Evolutionary conservation across 2,329 filamentous ascomycete species (phyloP).

Genomic region (Claviceps spartinae): DNA sequence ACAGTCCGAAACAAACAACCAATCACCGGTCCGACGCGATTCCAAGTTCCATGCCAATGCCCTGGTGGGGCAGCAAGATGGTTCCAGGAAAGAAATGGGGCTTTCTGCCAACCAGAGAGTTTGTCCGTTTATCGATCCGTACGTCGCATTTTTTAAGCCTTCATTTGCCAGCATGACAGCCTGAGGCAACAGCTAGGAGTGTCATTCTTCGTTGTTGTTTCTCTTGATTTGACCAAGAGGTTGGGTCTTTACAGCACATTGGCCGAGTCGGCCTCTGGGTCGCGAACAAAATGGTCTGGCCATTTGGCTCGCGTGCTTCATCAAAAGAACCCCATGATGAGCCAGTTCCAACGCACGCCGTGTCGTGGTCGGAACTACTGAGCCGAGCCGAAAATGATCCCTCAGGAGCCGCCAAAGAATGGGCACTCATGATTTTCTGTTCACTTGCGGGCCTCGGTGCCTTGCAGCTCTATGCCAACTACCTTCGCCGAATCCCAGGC

Average conservation of each 20-base stretch:
- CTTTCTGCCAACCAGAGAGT: too few relatives aligned
- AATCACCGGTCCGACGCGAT: too few relatives aligned
- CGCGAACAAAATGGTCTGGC: conserved; percentile 27
- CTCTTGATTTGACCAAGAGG: not conserved
- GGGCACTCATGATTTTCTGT: conserved; percentile 25
- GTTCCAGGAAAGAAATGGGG: too few relatives aligned
- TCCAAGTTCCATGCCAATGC: too few relatives aligned
- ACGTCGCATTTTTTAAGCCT: too few relatives aligned
- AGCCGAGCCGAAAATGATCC: conserved; percentile 13
- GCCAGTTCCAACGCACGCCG: conserved; percentile 12
- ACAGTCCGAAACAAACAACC: too few relatives aligned
- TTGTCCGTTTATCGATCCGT: too few relatives aligned
- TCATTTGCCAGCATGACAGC: not conserved
- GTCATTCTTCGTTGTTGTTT: too few relatives aligned
- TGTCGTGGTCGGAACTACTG: conserved; percentile 28
- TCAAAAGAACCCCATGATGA: conserved; percentile 12
- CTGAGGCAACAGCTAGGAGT: not conserved
- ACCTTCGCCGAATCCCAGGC: conserved; percentile 72
- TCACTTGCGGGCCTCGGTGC: conserved; percentile 25
- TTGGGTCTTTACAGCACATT: not conserved
- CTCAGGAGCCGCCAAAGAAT: conserved; percentile 24
- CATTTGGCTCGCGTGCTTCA: conserved; percentile 20
- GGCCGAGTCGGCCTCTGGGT: conserved; percentile 14
- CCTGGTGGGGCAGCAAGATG: too few relatives aligned
- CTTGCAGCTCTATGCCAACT: conserved; percentile 51